Base-by-base conservation (phyloP, 345 rosid species). In the Euclidium syriacum region DNA sequence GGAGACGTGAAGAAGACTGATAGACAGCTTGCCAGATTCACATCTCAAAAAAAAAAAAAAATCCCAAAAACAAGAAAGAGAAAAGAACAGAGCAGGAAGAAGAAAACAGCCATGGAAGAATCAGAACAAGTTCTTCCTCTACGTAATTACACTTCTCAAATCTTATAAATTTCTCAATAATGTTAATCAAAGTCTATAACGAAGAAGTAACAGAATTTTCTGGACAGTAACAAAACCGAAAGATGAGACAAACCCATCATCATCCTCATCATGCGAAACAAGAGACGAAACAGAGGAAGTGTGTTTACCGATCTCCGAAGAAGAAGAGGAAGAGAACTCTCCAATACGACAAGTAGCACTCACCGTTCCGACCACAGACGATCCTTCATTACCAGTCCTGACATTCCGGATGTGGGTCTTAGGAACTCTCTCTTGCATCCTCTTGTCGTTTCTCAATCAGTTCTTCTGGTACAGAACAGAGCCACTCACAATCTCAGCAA, bases 381-480 rank as follows among this genome's bases (percentile, higher is more conserved):
- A 90, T 60, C 81, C 90, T 3, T 78, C 90, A 27, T 80, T 90
- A n/a, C 97, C 92, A 4, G 97, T 85, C 35, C 63, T 90, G 16
- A 94, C 99, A 3, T 94, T 94, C 47, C 80, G 96, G 33, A 90
- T 87, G 96, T 94, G 99, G 99, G 81, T 90, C 19, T 75, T 94
- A 15, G 97, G 99, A 55, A 79, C 82, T 1, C 9, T 90, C 3
- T 87, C 99, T 0, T 90, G 99, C 29, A 71, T 79, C 42, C 65
- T 94, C 4, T 35, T 94, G 25, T 94, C 99, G 0, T 90, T 94
- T 65, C 87, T 94, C 17, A 94, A 94, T 72, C 97, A 90, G 73
- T 90, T 94, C 81, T 94, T 94, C 38, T 85, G 96, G 96, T 94
- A 94, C 74, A 74, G 99, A 17, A 90, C 88, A 8, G 99, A 94